phyloP scores from a whole-genome alignment of 371 early-diverging fungal species.

The Paramicrosporidium saccamoebae region DNA sequence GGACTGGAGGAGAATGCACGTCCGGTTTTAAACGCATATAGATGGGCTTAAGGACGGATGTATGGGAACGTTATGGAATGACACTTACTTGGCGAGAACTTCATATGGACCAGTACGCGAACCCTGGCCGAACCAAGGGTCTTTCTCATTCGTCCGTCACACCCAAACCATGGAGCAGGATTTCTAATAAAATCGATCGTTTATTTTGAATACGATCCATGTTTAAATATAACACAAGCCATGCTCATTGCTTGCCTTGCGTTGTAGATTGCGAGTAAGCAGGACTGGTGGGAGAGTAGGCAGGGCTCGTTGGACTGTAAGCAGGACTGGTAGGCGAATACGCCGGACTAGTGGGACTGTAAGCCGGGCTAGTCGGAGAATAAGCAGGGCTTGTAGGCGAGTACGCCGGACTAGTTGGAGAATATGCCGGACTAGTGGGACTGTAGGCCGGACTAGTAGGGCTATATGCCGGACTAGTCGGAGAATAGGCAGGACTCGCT shows the following conservation, averaged over 20 bases:
- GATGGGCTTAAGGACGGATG: too few species aligned
- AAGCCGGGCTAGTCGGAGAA: conserved; percentile 7
- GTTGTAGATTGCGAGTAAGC: conserved; percentile 7
- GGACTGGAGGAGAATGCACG: not conserved
- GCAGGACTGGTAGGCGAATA: conserved; percentile 12
- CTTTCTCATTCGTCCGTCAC: too few species aligned
- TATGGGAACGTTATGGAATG: too few species aligned
- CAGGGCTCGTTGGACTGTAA: conserved; percentile 5
- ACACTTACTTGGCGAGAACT: too few species aligned
- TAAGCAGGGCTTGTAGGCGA: conserved; percentile 17
- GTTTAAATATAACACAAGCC: too few species aligned
- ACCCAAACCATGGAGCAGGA: too few species aligned
- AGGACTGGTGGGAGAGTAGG: conserved; percentile 4
- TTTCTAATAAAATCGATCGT: too few species aligned
- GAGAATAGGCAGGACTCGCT: conserved; percentile 14
- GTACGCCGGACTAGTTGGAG: conserved; percentile 14
- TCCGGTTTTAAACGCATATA: not conserved
- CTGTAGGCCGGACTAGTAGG: conserved; percentile 6
- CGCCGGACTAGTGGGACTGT: conserved; percentile 10
- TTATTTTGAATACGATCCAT: too few species aligned
- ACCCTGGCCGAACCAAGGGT: too few species aligned
- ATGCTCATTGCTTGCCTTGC: conserved; percentile 2
- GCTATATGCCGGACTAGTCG: conserved; percentile 12
- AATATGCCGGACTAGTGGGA: conserved; percentile 9
- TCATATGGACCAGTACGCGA: too few species aligned